Base-by-base conservation (phyloP, 148 eudicot genomes). In the Arbutus unedo region DNA sequence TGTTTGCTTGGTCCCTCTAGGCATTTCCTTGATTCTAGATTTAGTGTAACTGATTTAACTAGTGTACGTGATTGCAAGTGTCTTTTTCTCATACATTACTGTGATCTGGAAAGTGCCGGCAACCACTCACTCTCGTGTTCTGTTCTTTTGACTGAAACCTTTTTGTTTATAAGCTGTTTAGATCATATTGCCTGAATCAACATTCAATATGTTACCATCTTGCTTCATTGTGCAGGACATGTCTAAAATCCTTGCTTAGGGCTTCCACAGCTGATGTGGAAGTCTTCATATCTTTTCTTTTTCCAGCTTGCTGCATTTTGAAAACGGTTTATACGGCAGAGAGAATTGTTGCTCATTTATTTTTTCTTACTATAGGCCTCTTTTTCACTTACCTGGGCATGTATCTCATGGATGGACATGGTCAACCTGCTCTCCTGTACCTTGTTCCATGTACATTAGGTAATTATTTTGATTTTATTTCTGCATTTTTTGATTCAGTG, bases 371-470 rank as follows among this genome's bases (percentile, higher is more conserved):
- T 87, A 83, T 82, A 96, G 99, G 99, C 66, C 91, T 94, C 45
- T 23, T 86, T 31, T 72, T 93, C 19, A 96, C 99, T 53, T 96
- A 94, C 88, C 38, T 90, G 64, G 95, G 89, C 21, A 86, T 96
- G 89, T 94, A 91, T 85, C 38, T 96, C 6, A 96, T 96, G 99
- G 73, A 93, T 51, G 90, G 95, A 8, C 91, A 88, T 78, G 99
- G 99, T 80, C 99, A 96, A 85, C 99, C 99, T 47, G 99, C 99
- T 77, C 92, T 96, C 50, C 89, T 96, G 50, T 96, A 96, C 86
- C 94, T 96, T 44, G 99, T 96, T 86, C 99, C 99, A 54, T 96
- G 98, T 81, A 96, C 99, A 76, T 83, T 96, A 87, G 99, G 99
- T 96, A 92, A 75, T 76, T 76, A 25, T 8, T 57, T 11, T 79